These are phyloP conservation scores for Trapa bicornis DNA, from an alignment of 345 rosid genomes.

Conservation along the genomic window DNA sequence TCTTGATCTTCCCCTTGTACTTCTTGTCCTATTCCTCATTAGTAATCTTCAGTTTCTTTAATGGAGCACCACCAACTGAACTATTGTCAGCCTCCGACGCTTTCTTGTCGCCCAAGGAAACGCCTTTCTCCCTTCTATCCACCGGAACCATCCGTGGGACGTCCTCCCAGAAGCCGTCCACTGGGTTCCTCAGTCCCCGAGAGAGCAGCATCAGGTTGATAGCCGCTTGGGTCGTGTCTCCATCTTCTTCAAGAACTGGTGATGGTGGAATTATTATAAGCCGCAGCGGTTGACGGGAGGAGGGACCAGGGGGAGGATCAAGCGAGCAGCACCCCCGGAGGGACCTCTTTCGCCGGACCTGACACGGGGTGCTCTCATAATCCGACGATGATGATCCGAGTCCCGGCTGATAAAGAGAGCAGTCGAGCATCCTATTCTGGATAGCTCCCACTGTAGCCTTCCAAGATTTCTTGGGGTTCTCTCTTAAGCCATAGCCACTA, in stretches of 20 bases:
- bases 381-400: not conserved
- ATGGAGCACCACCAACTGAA: not conserved
- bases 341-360: constrained; percentile 37
- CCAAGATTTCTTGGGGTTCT: constrained; percentile 57
- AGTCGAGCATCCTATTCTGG: constrained; percentile 5
- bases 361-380: not conserved
- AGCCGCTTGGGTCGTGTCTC: not conserved
- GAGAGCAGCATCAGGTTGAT: not conserved
- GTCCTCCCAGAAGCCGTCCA: not conserved
- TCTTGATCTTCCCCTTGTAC: not conserved
- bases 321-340: constrained; percentile 7
- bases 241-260: not conserved
- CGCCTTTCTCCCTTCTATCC: too few species aligned
- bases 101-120: too few species aligned
- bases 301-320: not conserved
- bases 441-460: too few species aligned
- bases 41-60: not conserved
- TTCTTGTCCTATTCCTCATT: not conserved
- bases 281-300: not conserved
- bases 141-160: too few species aligned
- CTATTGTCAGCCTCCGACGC: not conserved
- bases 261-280: constrained; percentile 6
- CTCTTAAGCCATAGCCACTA: constrained; percentile 34
- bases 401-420: too few species aligned
- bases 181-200: constrained; percentile 1